Evolutionary conservation across 2,329 filamentous ascomycete genomes (phyloP).

Genomic region (Talaromyces funiculosus): DNA sequence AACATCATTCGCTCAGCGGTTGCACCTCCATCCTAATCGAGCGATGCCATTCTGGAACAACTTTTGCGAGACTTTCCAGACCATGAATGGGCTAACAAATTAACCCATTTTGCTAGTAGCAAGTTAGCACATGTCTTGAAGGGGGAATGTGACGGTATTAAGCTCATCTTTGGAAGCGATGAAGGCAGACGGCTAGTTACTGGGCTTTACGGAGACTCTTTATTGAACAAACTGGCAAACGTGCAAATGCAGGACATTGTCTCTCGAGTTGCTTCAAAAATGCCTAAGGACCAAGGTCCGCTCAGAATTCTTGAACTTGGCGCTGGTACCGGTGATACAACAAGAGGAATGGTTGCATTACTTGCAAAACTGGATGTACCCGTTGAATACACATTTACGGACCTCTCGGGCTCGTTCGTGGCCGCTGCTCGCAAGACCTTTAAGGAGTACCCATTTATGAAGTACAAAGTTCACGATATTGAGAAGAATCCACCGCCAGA

Average conservation of each 20-base stretch:
- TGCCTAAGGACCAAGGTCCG: constrained; percentile 2
- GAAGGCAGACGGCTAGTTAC: constrained; percentile 25
- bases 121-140: constrained; percentile 36
- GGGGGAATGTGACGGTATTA: constrained; percentile 33
- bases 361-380: constrained; percentile 24
- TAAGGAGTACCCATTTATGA: constrained; percentile 27
- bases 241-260: constrained; percentile 21
- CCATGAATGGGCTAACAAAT: constrained; percentile 27
- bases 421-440: constrained; percentile 28
- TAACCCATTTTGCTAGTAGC: constrained; percentile 29
- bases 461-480: constrained; percentile 28
- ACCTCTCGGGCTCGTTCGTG: constrained; percentile 34
- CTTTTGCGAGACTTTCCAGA: constrained; percentile 27
- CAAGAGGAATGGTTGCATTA: constrained; percentile 28
- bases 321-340: constrained; percentile 43
- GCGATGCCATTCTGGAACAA: constrained; percentile 20
- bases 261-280: constrained; percentile 1
- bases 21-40: constrained; percentile 17
- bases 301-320: constrained; percentile 43
- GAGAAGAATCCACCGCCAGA: constrained; percentile 24
- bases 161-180: constrained; percentile 35
- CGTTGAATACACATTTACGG: constrained; percentile 38
- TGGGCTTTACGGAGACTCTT: constrained; percentile 32
- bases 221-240: constrained; percentile 19
- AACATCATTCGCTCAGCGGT: constrained; percentile 25